phyloP scores from a whole-genome alignment of 257 asterid genomes.

The Ligustrum vulgare region DNA sequence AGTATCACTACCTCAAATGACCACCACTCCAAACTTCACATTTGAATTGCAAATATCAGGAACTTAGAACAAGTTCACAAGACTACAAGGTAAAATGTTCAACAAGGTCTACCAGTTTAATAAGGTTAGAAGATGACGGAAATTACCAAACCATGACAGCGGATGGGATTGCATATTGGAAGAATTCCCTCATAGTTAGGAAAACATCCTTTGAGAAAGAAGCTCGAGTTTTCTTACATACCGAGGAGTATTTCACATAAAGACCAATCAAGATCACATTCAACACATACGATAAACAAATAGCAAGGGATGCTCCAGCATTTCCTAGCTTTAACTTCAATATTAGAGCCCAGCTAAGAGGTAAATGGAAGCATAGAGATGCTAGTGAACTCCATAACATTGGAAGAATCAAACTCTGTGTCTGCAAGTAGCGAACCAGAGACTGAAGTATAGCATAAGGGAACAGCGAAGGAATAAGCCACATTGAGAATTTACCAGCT shows the following conservation, averaged over 20 bases:
- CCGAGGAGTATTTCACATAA: slow-evolving; percentile 33
- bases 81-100: not conserved
- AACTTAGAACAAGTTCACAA: not conserved
- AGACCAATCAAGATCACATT: slow-evolving; percentile 40
- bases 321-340: slow-evolving; percentile 40
- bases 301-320: slow-evolving; percentile 44
- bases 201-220: slow-evolving; percentile 32
- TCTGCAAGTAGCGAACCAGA: slow-evolving; percentile 38
- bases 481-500: slow-evolving; percentile 39
- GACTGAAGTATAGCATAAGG: slow-evolving; percentile 45
- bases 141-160: too few relatives aligned
- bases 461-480: slow-evolving; percentile 37
- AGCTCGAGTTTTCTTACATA: slow-evolving; percentile 33
- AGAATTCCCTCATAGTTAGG: not conserved
- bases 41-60: not conserved
- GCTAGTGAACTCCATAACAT: slow-evolving; percentile 38
- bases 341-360: slow-evolving; percentile 42
- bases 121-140: not conserved
- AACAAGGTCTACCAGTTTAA: not conserved
- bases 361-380: slow-evolving; percentile 26
- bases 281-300: slow-evolving; percentile 41
- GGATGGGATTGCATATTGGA: not conserved
- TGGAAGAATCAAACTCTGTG: slow-evolving; percentile 43
- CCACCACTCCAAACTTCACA: slow-evolving; percentile 62
- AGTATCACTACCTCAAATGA: slow-evolving; percentile 40